These are phyloP conservation scores for Orbilia javanica DNA, from an alignment of 2,329 filamentous ascomycete genomes.

Conservation along the genomic window DNA sequence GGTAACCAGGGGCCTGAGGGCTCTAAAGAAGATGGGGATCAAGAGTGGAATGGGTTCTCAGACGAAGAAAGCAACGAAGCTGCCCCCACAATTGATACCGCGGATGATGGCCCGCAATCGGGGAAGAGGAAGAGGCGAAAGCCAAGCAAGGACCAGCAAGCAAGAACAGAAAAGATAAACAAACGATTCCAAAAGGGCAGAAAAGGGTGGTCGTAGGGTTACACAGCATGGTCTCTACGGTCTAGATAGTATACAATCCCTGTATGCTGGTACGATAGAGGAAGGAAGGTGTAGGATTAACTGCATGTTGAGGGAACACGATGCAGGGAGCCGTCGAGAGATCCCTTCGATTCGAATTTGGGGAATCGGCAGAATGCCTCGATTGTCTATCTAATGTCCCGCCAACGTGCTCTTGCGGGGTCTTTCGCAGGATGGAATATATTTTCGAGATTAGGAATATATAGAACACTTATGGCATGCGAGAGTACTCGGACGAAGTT, in stretches of 20 bases:
- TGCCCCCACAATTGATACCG: not conserved
- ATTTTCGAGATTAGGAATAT: not conserved
- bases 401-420: too few species aligned
- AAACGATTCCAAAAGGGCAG: conserved; percentile 31
- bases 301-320: not conserved
- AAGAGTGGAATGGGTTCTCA: conserved; percentile 46
- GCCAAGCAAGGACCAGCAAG: conserved; percentile 1
- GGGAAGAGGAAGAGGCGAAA: conserved; percentile 19
- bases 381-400: not conserved
- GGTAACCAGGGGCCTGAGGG: not conserved
- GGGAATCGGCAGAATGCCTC: not conserved
- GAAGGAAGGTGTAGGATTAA: not conserved
- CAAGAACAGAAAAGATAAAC: conserved; percentile 10
- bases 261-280: not conserved
- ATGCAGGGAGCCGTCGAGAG: not conserved
- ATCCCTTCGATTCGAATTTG: not conserved
- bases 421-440: not conserved
- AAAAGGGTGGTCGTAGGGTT: conserved; percentile 41
- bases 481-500: not conserved
- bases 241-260: conserved; percentile 7
- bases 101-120: not conserved
- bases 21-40: not conserved
- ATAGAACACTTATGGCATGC: not conserved
- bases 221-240: not conserved
- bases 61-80: conserved; percentile 8